Percentiles rank a stretch among this genome's conserved stretches.
Evolutionary conservation across 257 asterid genomes (phyloP).

Genomic region (Leptodermis oblonga): DNA sequence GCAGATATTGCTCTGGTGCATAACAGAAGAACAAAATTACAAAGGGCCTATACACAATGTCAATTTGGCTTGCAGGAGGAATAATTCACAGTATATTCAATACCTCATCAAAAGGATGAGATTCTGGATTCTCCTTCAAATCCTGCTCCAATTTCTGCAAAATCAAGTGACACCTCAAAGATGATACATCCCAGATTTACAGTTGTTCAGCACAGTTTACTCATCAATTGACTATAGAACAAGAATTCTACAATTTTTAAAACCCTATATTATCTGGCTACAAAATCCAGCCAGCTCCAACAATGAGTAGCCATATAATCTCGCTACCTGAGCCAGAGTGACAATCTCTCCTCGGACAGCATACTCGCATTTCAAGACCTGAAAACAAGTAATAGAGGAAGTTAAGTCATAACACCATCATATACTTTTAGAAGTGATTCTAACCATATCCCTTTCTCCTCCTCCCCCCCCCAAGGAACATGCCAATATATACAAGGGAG

Average conservation of each 20-base stretch:
- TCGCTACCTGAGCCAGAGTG: slow-evolving; percentile 75
- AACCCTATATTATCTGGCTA: neutral
- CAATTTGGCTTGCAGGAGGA: slow-evolving; percentile 3
- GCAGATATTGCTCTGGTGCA: neutral
- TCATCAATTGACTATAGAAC: neutral
- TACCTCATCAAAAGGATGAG: slow-evolving; percentile 65
- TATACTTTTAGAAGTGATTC: neutral
- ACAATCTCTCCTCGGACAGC: slow-evolving; percentile 99
- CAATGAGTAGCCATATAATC: neutral
- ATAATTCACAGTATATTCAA: neutral
- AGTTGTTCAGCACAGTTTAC: neutral
- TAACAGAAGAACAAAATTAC: neutral
- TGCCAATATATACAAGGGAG: neutral
- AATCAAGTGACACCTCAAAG: slow-evolving; percentile 12
- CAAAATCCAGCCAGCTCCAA: neutral
- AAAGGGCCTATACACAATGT: neutral
- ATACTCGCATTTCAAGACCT: slow-evolving; percentile 88
- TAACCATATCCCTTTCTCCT: neutral
- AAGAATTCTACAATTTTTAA: neutral
- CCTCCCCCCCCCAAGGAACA: neutral
- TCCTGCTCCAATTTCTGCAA: slow-evolving; percentile 53
- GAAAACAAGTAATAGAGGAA: slow-evolving; percentile 14
- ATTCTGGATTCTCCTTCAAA: slow-evolving; percentile 39
- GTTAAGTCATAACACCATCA: neutral
- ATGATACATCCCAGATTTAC: neutral